Evolutionary conservation across 2,329 filamentous ascomycete species (phyloP), one percentile per base, ranked within the genome.

Genomic region (Aspergillus alliaceus): DNA sequence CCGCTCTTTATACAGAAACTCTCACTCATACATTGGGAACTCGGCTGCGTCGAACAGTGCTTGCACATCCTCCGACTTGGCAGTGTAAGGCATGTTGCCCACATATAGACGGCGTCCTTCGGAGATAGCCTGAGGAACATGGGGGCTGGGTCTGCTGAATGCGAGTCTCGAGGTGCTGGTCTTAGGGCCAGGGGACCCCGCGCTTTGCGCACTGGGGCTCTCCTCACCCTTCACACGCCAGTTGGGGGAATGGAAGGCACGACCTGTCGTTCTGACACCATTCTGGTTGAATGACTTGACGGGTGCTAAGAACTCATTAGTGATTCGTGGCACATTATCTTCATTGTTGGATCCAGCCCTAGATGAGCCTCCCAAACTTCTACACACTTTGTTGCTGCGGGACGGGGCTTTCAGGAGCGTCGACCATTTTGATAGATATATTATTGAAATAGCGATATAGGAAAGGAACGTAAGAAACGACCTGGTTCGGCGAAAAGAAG

Each of bases 31-130:
- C 72, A 74, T 71, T 50, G 68, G 42, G 54, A 72, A 75, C 47
- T 69, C 65, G 29, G 72, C 74, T 22, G 74, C 72, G 22, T 69
- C 68, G 66, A 84, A 82, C 37, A 84, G 68, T 11, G 68, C 67
- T 63, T 79, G 73, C 44, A 84, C 76, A 67, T 84, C 81, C 58
- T 78, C 71, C 47, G 72, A 68, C 64, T 81, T 80, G n/a, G 81
- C 82, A 51, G 77, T 77, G 64, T 84, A 84, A 1, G 80, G 78
- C 66, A 84, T 74, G 60, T 83, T 84, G 55, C 82, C 82, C 12
- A 85, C 77, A 60, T 84, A 84, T 5, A 85, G 69, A 34, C 80
- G 73, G 46, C 76, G 75, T 18, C 77, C 76, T 57, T 75, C 74
- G 5, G 66, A 69, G 39, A 77, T 75, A 12, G 74, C 72, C 53